Base-by-base conservation (phyloP, 805 yeast genomes). In the Cyberlindnera suaveolens region DNA sequence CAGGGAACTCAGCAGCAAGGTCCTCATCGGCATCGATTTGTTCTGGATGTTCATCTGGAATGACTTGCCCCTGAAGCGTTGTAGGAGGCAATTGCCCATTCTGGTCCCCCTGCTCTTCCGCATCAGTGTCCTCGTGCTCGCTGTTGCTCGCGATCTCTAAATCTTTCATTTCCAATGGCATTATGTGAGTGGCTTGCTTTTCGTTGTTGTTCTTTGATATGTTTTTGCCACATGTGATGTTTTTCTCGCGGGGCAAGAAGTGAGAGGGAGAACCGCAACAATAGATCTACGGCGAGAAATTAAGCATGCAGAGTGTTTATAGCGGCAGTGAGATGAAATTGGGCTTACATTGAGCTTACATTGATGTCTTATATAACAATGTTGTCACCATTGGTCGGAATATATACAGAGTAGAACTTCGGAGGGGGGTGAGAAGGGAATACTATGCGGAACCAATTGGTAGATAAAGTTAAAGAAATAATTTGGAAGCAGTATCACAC, bases 1-100 rank as follows among this genome's bases (percentile, higher is more conserved):
- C 66, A 0, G 77, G 78, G 18, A 52, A 38, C 42, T 73, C 82
- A 5, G 63, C 64, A 0, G 89, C 74, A 41, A 85, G 62, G 42
- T 84, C 89, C 7, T 63, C 69, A 62, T 87, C 96, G 0, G 89
- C 80, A 8, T 78, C 85, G 36, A 84, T 75, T 29, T 65, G 64
- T 34, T 83, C 85, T 6, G 66, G 49, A 6, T 61, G 56, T 1
- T 60, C 58, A 46, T 68, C 74, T 8, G 63, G 65, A 7, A 65
- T 45, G 13, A 62, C 48, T 16, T 49, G 48, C 3, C 60, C 58
- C 11, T 48, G 51, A 11, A 45, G 38, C 10, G 48, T 14, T 39
- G 43, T 20, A n/a, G 39, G 32, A n/a, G 39, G 29, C n/a, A 36
- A 9, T 6, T 5, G 15, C 11, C 37, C 37, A 13, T 18, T 20